Conservation (phyloP, 352 stramenopile species). For the Thalassiosira hispida region DNA sequence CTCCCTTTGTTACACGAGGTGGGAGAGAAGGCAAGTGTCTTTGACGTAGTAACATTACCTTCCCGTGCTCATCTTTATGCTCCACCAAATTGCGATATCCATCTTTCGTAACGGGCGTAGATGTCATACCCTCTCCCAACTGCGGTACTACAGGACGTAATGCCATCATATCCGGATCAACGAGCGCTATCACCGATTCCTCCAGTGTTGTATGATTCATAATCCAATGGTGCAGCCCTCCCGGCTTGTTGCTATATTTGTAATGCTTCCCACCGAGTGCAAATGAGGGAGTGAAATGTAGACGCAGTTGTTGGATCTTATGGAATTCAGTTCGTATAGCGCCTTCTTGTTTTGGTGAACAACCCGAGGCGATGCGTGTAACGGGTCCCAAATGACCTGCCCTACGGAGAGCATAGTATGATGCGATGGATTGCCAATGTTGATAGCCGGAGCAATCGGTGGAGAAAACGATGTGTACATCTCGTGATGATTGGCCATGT, state of each 20-base stretch:
- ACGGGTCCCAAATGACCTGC: constrained; percentile 57
- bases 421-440: constrained; percentile 67
- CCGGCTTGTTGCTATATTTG: constrained; percentile 77
- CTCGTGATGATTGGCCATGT: constrained; percentile 1
- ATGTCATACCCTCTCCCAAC: constrained; percentile 32
- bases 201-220: constrained; percentile 30
- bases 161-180: constrained; percentile 74
- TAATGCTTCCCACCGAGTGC: constrained; percentile 46
- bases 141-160: constrained; percentile 47
- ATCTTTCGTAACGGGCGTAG: background rate
- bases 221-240: constrained; percentile 61
- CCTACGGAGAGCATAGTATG: constrained; percentile 52
- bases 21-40: constrained; percentile 29
- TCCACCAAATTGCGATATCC: constrained; percentile 20
- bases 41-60: constrained; percentile 27
- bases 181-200: constrained; percentile 51
- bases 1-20: constrained; percentile 28
- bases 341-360: constrained; percentile 30
- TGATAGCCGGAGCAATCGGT: constrained; percentile 74
- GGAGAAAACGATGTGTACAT: constrained; percentile 66
- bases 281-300: constrained; percentile 71
- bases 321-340: constrained; percentile 29
- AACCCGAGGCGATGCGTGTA: constrained; percentile 66
- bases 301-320: constrained; percentile 21
- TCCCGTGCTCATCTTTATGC: constrained; percentile 31